A percentile compares a stretch with the other conserved stretches of the same genome.
phyloP scores from a whole-genome alignment of 2,329 filamentous ascomycete genomes.

The Tympanopsis confertula region DNA sequence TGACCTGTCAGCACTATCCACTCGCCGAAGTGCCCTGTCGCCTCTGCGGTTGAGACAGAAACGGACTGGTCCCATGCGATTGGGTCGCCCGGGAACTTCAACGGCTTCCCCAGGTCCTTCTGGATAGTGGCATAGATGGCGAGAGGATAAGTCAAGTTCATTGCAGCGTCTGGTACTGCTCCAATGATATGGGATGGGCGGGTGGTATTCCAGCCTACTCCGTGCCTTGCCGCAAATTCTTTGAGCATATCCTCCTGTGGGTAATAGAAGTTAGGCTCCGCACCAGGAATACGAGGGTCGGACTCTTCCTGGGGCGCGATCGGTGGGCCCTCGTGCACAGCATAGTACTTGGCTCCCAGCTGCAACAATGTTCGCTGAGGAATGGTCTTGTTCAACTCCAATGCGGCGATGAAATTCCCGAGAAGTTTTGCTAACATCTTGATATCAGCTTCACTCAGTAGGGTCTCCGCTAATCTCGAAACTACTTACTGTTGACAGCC shows the following conservation, averaged over 20 bases:
- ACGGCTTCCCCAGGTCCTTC: slow-evolving; percentile 22
- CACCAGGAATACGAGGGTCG: slow-evolving; percentile 23
- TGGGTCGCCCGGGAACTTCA: slow-evolving; percentile 30
- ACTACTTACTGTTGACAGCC: slow-evolving; percentile 25
- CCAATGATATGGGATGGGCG: slow-evolving; percentile 35
- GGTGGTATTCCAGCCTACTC: slow-evolving; percentile 29
- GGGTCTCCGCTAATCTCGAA: background rate
- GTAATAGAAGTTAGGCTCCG: slow-evolving; percentile 43
- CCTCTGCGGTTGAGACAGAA: slow-evolving; percentile 26
- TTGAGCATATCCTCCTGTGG: slow-evolving; percentile 35
- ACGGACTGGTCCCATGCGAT: slow-evolving; percentile 27
- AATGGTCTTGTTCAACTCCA: slow-evolving; percentile 25
- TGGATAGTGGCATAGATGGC: slow-evolving; percentile 36
- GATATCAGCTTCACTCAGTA: background rate
- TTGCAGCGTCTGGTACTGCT: slow-evolving; percentile 32
- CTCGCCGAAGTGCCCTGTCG: slow-evolving; percentile 35
- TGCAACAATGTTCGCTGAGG: slow-evolving; percentile 35
- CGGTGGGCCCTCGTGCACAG: slow-evolving; percentile 30
- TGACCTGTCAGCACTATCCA: slow-evolving; percentile 31
- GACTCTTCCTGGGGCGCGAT: slow-evolving; percentile 29
- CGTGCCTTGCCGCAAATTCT: slow-evolving; percentile 18
- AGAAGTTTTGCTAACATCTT: slow-evolving; percentile 20
- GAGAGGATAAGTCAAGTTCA: slow-evolving; percentile 34
- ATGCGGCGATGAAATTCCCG: slow-evolving; percentile 31
- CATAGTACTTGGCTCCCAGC: slow-evolving; percentile 40